Evolutionary conservation across 257 asterid species (phyloP), one percentile per base, ranked within the genome.

Genomic region (Solanum sparsipilum): DNA sequence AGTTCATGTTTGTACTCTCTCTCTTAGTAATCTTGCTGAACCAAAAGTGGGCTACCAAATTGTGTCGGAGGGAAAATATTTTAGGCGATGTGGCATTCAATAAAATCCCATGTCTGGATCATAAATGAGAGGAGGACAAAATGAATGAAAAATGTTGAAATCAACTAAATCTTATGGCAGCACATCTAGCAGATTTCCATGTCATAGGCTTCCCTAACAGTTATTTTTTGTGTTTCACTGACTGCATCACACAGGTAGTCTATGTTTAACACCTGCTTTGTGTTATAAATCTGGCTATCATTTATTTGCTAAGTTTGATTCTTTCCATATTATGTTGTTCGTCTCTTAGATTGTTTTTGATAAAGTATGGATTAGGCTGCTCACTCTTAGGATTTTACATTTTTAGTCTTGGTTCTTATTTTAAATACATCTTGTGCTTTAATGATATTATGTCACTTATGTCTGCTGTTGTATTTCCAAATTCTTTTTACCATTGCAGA

Each of bases 401-500:
- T 76, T 13, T 76, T 23, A 10, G 84, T 76, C 84, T 79, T 0
- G 32, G 67, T 79, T 44, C 27, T 46, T 44, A 79, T 44, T 27
- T 79, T 79, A 16, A 44, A 8, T 44, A 27, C 85, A 44, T 79
- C 68, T 46, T 46, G 85, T 46, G 41, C 68, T 81, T 81, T 16
- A 0, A 29, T 29, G 68, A 9, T 46, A 79, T 29, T 63, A 29
- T 46, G 68, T 79, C 67, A 44, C 67, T 79, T 2, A 44, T 13
- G 25, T 81, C 68, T 46, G 11, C 32, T 46, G 39, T 44, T 46
- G 58, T 75, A 23, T 46, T 29, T n/a, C 34, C 18, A 38, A 38
- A 36, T 76, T 38, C 23, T 81, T 79, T 44, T 2, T 86, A 32
- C 73, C 81, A 44, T 88, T 75, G 84, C 90, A 97, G 99, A 97